Evolutionary conservation across 176 grass and related monocot genomes (phyloP), one percentile per base, ranked within the genome.

Genomic region (Poa pratensis): DNA sequence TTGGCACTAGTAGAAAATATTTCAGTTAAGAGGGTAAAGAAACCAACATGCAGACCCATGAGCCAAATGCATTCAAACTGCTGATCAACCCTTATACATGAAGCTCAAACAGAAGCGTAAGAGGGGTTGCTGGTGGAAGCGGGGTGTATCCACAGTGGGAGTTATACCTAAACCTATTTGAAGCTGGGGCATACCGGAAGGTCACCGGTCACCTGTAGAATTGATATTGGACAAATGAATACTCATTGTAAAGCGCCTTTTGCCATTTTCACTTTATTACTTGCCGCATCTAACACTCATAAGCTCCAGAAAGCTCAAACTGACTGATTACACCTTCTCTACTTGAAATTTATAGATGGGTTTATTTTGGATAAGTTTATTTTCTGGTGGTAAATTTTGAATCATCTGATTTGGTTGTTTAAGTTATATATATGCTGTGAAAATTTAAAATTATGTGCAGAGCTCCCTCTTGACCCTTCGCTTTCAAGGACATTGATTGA

Each of bases 401-500:
- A 77, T 82, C 0, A 46, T 69, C 4, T 78, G 81, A 86, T 86
- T 86, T 77, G 30, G 19, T 51, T 76, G 30, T 65, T n/a, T 83
- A 82, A 73, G 2, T 66, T 19, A 73, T 82, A 53, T 19, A 73
- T 82, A 53, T 35, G 35, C 61, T 30, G 9, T 89, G 66, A 66
- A 46, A 63, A 49, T 61, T 89, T 54, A 66, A 46, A 63, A 49
- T 61, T 57, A 77, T 90, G 27, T 84, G 48, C 81, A 98, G 96
- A 98, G 63, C 89, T 98, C 79, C 96, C 93, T 69, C 83, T 98
- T 64, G 93, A 98, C 78, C 93, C 96, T 86, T 98, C 96, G 46
- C 93, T 98, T 83, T 89, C 93, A 57, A 95, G 96, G 87, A 98
- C 93, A 32, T 95, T 95, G 86, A 90, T 98, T 67, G 92, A 95